phyloP scores from a whole-genome alignment of 768 basidiomycete species.

The Tubosaeta sp. region DNA sequence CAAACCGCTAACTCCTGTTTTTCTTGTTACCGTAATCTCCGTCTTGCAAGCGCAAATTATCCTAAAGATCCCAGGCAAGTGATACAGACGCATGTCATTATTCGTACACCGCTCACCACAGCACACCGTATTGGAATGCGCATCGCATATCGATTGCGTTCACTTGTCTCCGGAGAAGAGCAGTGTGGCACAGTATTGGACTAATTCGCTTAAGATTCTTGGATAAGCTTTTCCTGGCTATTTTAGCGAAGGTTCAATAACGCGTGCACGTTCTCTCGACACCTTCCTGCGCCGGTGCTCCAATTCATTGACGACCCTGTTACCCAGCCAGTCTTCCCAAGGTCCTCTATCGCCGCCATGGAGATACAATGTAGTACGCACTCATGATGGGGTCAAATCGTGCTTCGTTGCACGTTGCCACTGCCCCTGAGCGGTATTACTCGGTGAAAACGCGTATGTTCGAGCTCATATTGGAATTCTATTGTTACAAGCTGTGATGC shows the following conservation, averaged over 20 bases:
- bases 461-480: conserved; percentile 10
- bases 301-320: conserved; percentile 23
- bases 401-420: conserved; percentile 17
- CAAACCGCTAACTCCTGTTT: conserved; percentile 27
- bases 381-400: conserved; percentile 2
- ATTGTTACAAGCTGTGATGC: conserved; percentile 19
- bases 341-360: conserved; percentile 27
- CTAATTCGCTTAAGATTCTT: conserved; percentile 3
- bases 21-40: conserved; percentile 34
- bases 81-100: conserved; percentile 9
- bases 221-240: neutral
- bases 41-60: conserved; percentile 14
- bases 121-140: conserved; percentile 3
- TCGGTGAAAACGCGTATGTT: conserved; percentile 13
- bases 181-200: too few relatives aligned
- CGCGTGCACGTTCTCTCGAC: conserved; percentile 9
- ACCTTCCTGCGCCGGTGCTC: conserved; percentile 4
- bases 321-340: conserved; percentile 4
- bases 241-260: conserved; percentile 11
- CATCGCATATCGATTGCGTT: conserved; percentile 15
- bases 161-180: conserved; percentile 1
- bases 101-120: conserved; percentile 4
- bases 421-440: conserved; percentile 28
- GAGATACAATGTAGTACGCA: conserved; percentile 10
- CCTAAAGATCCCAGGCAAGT: conserved; percentile 13